These are phyloP conservation scores for Rhodotorula mucilaginosa DNA, from an alignment of 1,284 basidiomycete genomes.

Conservation along the genomic window DNA sequence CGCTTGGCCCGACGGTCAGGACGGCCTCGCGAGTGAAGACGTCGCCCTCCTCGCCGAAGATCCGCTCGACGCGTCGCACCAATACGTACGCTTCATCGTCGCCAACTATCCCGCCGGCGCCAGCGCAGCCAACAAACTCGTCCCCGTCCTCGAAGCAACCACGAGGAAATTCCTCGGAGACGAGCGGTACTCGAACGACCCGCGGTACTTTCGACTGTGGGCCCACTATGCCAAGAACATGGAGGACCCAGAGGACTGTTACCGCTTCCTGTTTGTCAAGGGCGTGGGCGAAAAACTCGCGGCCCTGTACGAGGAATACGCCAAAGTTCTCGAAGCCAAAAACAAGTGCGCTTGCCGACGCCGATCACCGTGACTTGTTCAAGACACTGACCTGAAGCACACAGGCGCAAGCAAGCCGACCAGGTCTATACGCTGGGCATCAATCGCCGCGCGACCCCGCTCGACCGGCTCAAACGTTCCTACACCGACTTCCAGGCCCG, in stretches of 20 bases:
- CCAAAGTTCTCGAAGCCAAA: conserved; percentile 66
- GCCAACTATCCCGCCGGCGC: conserved; percentile 53
- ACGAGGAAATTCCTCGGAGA: conserved; percentile 77
- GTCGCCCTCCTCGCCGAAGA: conserved; percentile 49
- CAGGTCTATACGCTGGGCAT: conserved; percentile 80
- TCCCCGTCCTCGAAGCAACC: conserved; percentile 71
- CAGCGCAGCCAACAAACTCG: conserved; percentile 57
- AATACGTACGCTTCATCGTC: conserved; percentile 40
- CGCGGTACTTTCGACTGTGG: conserved; percentile 87
- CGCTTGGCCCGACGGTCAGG: conserved; percentile 57
- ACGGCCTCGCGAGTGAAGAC: conserved; percentile 51
- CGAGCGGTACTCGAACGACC: conserved; percentile 74
- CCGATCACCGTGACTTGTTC: no score
- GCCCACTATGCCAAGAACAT: conserved; percentile 66
- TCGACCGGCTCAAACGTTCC: conserved; percentile 78
- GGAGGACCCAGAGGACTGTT: conserved; percentile 63
- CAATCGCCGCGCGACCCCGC: conserved; percentile 71
- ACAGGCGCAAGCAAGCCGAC: conserved; percentile 73
- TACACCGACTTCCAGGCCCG: conserved; percentile 82
- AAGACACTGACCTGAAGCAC: not conserved
- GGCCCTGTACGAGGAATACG: conserved; percentile 81
- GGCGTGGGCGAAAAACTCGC: conserved; percentile 76
- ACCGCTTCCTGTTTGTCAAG: conserved; percentile 69
- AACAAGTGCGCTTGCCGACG: conserved; percentile 60
- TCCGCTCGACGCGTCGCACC: conserved; percentile 53